Percentiles rank a stretch among this genome's conserved stretches.
phyloP scores from a whole-genome alignment of 2,329 filamentous ascomycete species.

The Falciphora oryzae region DNA sequence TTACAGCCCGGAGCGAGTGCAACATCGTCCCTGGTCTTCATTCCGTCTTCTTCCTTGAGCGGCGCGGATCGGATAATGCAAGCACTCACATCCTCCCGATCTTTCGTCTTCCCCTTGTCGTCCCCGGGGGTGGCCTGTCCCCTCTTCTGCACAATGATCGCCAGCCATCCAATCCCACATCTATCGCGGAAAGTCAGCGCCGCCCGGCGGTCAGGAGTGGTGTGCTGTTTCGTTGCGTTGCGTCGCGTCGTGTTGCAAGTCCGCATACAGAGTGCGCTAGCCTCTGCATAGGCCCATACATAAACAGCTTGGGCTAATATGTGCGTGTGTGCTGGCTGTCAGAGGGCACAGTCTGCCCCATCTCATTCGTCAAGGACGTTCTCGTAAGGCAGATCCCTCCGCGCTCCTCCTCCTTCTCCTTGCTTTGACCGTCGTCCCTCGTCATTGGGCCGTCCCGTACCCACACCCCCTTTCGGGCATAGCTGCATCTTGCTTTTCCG shows the following conservation, averaged over 20 bases:
- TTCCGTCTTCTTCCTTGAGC: neutral
- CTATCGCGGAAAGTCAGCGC: constrained; percentile 17
- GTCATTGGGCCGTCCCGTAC: neutral
- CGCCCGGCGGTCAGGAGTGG: constrained; percentile 9
- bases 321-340: constrained; percentile 17
- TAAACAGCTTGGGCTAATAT: constrained; percentile 34
- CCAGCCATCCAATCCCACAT: constrained; percentile 12
- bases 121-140: neutral
- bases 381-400: constrained; percentile 53
- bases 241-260: neutral
- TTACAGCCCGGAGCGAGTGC: neutral
- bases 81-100: neutral
- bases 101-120: too few species aligned
- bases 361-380: constrained; percentile 78
- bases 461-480: neutral
- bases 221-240: neutral
- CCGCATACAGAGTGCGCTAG: constrained; percentile 4
- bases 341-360: constrained; percentile 81
- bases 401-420: neutral
- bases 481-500: neutral
- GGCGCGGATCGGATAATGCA: neutral
- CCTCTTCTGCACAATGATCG: neutral
- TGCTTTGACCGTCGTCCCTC: neutral
- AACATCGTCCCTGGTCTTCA: neutral
- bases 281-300: constrained; percentile 8